Evolutionary conservation across 495 filamentous ascomycete genomes (phyloP).

Genomic region (Penicillium robsamsonii): DNA sequence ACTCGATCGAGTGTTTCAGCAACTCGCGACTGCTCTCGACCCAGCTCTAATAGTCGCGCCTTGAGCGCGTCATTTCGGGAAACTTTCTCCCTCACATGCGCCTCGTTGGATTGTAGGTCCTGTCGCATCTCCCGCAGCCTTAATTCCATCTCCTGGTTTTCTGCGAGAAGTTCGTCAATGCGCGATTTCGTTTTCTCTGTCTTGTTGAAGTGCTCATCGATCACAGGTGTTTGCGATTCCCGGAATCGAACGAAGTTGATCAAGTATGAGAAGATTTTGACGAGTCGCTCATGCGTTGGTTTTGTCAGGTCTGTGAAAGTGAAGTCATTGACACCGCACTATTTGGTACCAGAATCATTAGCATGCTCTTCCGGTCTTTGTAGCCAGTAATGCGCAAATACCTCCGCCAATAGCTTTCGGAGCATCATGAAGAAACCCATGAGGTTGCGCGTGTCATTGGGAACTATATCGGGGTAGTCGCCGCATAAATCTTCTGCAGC

Average conservation of each 20-base stretch:
- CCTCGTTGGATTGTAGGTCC: constrained; percentile 73
- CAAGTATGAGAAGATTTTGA: constrained; percentile 90
- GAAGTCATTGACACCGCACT: constrained; percentile 90
- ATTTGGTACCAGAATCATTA: constrained; percentile 5
- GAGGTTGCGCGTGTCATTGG: constrained; percentile 81
- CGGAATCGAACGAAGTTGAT: constrained; percentile 99
- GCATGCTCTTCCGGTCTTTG: neutral
- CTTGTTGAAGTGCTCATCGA: constrained; percentile 90
- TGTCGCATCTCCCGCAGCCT: constrained; percentile 77
- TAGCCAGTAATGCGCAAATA: constrained; percentile 18
- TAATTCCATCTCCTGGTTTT: constrained; percentile 82
- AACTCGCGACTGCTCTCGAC: constrained; percentile 73
- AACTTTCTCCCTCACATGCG: constrained; percentile 74
- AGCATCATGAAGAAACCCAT: constrained; percentile 89
- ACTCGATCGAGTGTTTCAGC: constrained; percentile 73
- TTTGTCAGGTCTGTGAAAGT: constrained; percentile 85
- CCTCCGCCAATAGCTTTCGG: constrained; percentile 70
- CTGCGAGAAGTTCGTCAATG: constrained; percentile 79
- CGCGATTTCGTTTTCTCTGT: constrained; percentile 77
- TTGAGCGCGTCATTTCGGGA: constrained; percentile 82
- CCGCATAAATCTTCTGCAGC: constrained; percentile 83
- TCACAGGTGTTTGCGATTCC: constrained; percentile 78
- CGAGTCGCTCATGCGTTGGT: constrained; percentile 81
- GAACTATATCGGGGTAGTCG: constrained; percentile 76
- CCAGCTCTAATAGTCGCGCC: constrained; percentile 70